phyloP scores from a whole-genome alignment of 2,329 filamentous ascomycete genomes.

The Volutella citrinella region DNA sequence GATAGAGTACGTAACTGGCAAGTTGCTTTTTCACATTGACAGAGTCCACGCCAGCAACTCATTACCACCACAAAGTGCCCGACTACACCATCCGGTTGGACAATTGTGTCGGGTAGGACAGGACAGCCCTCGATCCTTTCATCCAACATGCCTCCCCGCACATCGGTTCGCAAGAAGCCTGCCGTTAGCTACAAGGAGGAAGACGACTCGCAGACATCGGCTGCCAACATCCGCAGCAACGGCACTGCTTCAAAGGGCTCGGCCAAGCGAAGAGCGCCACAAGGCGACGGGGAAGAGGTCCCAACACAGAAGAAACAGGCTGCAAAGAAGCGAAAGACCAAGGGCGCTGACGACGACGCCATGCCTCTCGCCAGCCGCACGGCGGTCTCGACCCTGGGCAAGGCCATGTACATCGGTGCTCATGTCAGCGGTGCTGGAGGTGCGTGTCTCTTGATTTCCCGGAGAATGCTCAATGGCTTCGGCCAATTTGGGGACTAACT shows the following conservation, averaged over 20 bases:
- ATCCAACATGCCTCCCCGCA: constrained; percentile 32
- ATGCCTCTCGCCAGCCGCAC: constrained; percentile 71
- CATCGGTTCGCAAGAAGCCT: constrained; percentile 31
- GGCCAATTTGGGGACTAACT: too few relatives aligned
- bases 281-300: too few relatives aligned
- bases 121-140: too few relatives aligned
- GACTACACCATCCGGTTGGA: too few relatives aligned
- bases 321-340: constrained; percentile 43
- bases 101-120: too few relatives aligned
- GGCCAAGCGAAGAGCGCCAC: constrained; percentile 14
- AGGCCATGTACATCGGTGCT: constrained; percentile 79
- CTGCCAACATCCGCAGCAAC: constrained; percentile 26
- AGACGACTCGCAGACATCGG: constrained; percentile 11
- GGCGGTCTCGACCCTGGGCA: constrained; percentile 58
- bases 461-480: too few relatives aligned
- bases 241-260: constrained; percentile 18
- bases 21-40: too few relatives aligned
- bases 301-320: too few relatives aligned
- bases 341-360: constrained; percentile 36
- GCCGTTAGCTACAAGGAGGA: constrained; percentile 31
- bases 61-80: too few relatives aligned
- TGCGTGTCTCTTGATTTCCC: too few relatives aligned
- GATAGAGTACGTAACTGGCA: too few relatives aligned
- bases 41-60: too few relatives aligned
- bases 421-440: constrained; percentile 90